Base-by-base conservation (phyloP, 331 rosid genomes). In the Arachis monticola region DNA sequence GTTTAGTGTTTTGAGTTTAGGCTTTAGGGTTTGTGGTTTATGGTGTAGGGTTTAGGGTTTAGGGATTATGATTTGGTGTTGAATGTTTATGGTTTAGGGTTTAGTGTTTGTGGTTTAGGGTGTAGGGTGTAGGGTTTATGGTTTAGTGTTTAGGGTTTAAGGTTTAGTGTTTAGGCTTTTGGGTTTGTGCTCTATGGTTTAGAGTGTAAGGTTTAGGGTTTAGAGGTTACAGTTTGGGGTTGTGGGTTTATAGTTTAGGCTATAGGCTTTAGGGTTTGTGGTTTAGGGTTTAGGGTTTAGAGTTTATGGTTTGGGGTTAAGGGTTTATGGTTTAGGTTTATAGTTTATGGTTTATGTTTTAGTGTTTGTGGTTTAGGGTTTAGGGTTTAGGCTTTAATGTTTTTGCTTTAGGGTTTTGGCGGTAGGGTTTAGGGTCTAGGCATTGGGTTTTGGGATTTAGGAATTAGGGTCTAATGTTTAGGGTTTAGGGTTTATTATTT, bases 191-290 rank as follows among this genome's bases (percentile, higher is more conserved):
- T 30, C 32, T 60, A 9, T 12, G 12, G 22, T n/a, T 60, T 60
- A 60, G 44, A 44, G 65, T 31, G 30, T 60, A 8, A 3, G 65
- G 65, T 60, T 30, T 60, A 3, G 65, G 32, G 65, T 60, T 60
- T 60, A 17, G 65, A 44, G 65, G 30, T 60, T 30, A 9, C 7
- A 17, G 41, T 32, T 32, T 30, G 22, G 7, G 41, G 42, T 60
- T 60, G 22, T 22, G 6, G 50, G 50, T 46, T 8, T 8, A 46
- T 8, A 1, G 10, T 46, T 41, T 41, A 41, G 44, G 44, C 5
- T 41, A 3, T 41, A 41, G 44, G 44, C 6, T 41, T 6, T 41
- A 41, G 44, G 44, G 2, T 41, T 41, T 41, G 6, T 3, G 22
- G 22, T 22, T 22, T 22, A 22, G 22, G 2, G 44, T 3, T 41